Conservation (phyloP, 1,139 yeast genomes). For the Suhomyces atakaporum region DNA sequence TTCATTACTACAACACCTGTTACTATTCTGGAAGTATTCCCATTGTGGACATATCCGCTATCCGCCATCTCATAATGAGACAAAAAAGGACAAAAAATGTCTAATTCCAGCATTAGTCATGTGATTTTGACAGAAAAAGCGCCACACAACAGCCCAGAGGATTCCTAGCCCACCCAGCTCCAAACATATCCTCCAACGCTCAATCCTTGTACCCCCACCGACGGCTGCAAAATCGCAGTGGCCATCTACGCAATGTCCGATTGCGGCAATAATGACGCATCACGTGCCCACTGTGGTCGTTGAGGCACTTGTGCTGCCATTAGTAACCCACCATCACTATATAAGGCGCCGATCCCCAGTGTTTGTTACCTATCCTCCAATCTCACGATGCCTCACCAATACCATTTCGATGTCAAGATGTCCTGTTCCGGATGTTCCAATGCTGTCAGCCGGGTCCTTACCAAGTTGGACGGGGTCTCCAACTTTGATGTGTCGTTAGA, state of each 20-base stretch:
- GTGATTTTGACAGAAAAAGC: no score
- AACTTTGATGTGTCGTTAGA: conserved; percentile 74
- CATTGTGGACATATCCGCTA: no score
- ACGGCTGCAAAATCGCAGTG: background rate
- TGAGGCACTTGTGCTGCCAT: background rate
- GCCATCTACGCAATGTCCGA: background rate
- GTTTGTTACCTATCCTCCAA: background rate
- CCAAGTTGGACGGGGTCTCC: conserved; percentile 72
- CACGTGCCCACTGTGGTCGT: background rate
- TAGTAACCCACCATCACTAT: background rate
- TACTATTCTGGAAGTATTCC: no score
- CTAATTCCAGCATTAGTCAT: no score
- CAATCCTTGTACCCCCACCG: no score
- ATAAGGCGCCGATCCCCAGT: background rate
- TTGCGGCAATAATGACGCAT: background rate
- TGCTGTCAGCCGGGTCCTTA: conserved; percentile 81
- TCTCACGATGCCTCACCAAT: conserved; percentile 52
- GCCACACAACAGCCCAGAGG: no score
- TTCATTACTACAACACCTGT: no score
- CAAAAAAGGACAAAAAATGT: no score
- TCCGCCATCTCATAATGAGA: no score
- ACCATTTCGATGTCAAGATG: conserved; percentile 80
- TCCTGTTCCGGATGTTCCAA: conserved; percentile 84
- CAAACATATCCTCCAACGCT: no score
- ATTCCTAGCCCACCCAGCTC: no score